Evolutionary conservation across 176 grass and related monocot genomes (phyloP), one percentile per base, ranked within the genome.

Genomic region (Bolboschoenus planiculmis): DNA sequence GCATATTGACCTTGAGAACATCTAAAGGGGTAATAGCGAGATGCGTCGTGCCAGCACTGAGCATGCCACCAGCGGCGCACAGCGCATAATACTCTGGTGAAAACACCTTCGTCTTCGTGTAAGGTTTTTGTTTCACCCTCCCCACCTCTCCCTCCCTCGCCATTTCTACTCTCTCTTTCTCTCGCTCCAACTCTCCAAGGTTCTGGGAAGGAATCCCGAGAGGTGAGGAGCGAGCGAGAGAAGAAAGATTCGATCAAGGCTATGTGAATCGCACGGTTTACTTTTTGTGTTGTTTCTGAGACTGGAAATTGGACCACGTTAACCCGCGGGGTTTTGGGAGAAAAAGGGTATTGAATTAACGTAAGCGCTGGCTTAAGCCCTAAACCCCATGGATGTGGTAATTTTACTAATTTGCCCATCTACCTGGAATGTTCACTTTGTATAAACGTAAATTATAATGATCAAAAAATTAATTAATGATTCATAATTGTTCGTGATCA

Each of bases 1-100:
- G 92, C 96, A 98, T 98, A 85, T 98, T 95, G 78, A 98, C 92
- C 89, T 98, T 95, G 77, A 98, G 84, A 39, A 98, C 96, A 82
- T 98, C 95, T 68, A 98, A 85, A 20, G 95, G 95, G 11, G 92
- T 98, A 86, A 93, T 95, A 81, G 90, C 92, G 82, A 98, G 90
- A 85, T 98, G 95, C 16, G 92, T 95, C 51, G 95, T 78, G 85
- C 92, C 95, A 20, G 95, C 92, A 27, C 92, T 90, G 37, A 95
- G 85, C 96, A 95, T 95, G 65, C 96, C 96, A n/a, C 96, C 92
- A 79, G 83, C 90, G 46, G 89, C 77, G 85, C 90, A 98, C 3
- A 98, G 85, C 5, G 90, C 92, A 85, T 98, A 98, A 86, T 98
- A 93, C 90, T 95, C 89, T 13, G 87, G 92, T 73, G 96, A 95